phyloP scores from a whole-genome alignment of 306 rosid species.

The Pueraria montana region DNA sequence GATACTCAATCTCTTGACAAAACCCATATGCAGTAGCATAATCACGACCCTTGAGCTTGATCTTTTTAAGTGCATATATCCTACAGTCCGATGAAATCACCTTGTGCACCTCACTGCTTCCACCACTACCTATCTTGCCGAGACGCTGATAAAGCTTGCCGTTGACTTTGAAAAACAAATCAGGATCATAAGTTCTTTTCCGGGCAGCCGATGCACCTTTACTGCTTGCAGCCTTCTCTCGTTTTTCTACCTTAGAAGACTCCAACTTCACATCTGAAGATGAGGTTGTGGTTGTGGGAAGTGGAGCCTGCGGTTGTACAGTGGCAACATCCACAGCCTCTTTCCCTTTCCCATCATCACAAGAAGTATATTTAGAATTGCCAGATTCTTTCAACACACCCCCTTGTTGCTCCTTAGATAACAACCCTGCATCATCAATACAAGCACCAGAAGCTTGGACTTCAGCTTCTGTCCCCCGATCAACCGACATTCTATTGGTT shows the following conservation, averaged over 20 bases:
- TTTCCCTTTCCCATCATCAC: constrained; percentile 57
- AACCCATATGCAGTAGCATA: constrained; percentile 96
- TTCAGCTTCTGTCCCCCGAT: constrained; percentile 52
- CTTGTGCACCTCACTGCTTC: constrained; percentile 99
- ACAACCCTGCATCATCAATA: constrained; percentile 49
- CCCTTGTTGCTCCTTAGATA: constrained; percentile 58
- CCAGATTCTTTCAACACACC: constrained; percentile 52
- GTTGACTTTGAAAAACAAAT: constrained; percentile 92
- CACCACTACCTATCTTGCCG: constrained; percentile 99
- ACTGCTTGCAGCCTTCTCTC: constrained; percentile 67
- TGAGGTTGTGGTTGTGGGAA: constrained; percentile 25
- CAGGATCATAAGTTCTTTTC: constrained; percentile 85
- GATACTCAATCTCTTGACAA: constrained; percentile 97
- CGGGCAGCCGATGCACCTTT: constrained; percentile 73
- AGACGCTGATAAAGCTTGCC: constrained; percentile 98
- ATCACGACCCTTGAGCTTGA: constrained; percentile 97
- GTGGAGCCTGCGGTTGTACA: constrained; percentile 56
- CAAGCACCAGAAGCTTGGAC: constrained; percentile 51
- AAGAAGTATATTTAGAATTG: constrained; percentile 49
- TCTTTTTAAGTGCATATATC: constrained; percentile 92
- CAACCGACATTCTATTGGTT: constrained; percentile 48
- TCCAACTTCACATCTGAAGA: constrained; percentile 63
- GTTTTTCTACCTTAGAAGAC: constrained; percentile 67
- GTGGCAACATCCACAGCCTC: constrained; percentile 55
- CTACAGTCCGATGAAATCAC: constrained; percentile 97